Evolutionary conservation across 140 eudicot genomes (phyloP), one percentile per base, ranked within the genome.

Genomic region (Ambrosia hybrid): DNA sequence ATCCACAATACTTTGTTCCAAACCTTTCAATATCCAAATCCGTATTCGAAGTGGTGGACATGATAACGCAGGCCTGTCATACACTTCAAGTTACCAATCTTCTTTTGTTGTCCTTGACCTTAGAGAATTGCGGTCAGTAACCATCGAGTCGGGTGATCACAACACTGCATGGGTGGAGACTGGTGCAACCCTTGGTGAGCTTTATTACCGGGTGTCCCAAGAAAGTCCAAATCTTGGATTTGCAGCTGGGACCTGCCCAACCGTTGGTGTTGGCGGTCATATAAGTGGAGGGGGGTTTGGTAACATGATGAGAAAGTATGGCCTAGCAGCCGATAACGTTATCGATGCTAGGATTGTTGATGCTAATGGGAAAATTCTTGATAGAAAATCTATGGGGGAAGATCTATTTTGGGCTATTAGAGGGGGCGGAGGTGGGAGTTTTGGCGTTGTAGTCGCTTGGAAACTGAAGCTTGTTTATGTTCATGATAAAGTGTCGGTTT

Each of bases 401-500:
- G 85, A 81, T 67, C 8, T 59, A 0, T 77, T 83, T 61, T 83
- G 87, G 87, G 84, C 87, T 0, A 71, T 83, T 30, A 52, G 81
- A 51, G 84, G 87, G 2, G 84, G 87, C n/a, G 77, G 84, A 0
- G 87, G 81, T 15, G 87, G 74, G 9, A 79, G 84, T 66, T 78
- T 83, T 41, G 83, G 81, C 12, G 81, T 83, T n/a, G 69, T 83
- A n/a, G 75, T 83, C 11, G 75, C 81, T 1, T 78, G 81, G 78
- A 78, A 79, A 61, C 17, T 83, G 13, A 70, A 76, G 53, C 80
- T 83, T 41, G 84, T 83, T 1, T 3, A 36, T 43, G 80, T 83
- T 68, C 87, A 85, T 0, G 73, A 67, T 6, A 71, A 21, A 14
- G 74, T 83, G 13, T 12, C 87, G 2, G 85, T 71, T 55, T 83